phyloP scores from a whole-genome alignment of 139 green algal genomes.

The Tetradesmus obliquus region DNA sequence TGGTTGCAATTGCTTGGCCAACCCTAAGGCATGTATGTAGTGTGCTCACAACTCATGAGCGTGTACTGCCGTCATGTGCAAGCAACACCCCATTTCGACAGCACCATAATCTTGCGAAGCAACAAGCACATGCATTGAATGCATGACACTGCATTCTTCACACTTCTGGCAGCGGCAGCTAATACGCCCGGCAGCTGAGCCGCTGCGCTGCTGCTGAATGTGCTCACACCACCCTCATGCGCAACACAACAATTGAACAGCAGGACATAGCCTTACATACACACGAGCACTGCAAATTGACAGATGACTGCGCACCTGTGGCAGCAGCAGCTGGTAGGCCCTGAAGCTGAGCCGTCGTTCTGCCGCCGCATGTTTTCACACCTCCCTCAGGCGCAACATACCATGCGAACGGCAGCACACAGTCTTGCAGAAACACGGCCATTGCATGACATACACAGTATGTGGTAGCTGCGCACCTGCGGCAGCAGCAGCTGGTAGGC shows the following conservation, averaged over 20 bases:
- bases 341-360: too few species aligned
- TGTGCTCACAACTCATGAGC: too few species aligned
- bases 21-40: too few species aligned
- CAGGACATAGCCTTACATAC: not conserved
- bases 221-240: too few species aligned
- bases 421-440: not conserved
- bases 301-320: not conserved
- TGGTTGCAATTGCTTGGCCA: too few species aligned
- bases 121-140: not conserved
- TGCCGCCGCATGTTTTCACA: too few species aligned
- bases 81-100: too few species aligned
- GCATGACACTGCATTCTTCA: not conserved
- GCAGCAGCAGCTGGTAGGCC: not conserved
- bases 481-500: conserved; percentile 54
- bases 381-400: too few species aligned
- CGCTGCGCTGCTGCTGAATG: too few species aligned
- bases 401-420: not conserved
- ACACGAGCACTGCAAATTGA: not conserved
- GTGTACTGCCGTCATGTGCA: too few species aligned
- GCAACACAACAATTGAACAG: not conserved
- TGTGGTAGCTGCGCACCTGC: not conserved
- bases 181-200: too few species aligned
- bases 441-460: not conserved
- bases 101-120: not conserved
- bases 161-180: too few species aligned